phyloP scores from a whole-genome alignment of 805 yeast species.

The Barnettozyma siamensis region DNA sequence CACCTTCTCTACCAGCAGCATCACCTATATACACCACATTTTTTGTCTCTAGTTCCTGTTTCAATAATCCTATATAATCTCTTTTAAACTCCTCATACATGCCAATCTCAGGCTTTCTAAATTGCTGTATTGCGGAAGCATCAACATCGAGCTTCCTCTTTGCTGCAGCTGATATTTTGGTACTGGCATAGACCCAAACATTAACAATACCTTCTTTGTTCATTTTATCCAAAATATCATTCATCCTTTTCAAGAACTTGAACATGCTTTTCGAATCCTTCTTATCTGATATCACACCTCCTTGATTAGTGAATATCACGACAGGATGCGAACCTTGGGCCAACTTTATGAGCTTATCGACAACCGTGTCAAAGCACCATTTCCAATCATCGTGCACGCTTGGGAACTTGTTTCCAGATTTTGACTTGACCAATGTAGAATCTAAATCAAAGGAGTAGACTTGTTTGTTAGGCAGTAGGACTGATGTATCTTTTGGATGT shows the following conservation, averaged over 20 bases:
- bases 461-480: neutral
- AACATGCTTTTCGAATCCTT: conserved; percentile 28
- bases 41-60: conserved; percentile 27
- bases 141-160: conserved; percentile 11
- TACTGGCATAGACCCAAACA: conserved; percentile 56
- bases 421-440: conserved; percentile 66
- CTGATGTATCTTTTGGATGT: conserved; percentile 26
- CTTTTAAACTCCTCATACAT: conserved; percentile 58
- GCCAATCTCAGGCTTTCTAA: conserved; percentile 74
- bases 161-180: conserved; percentile 42
- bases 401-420: conserved; percentile 55
- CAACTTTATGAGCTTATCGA: conserved; percentile 3
- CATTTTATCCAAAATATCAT: conserved; percentile 30
- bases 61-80: conserved; percentile 27
- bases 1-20: conserved; percentile 82
- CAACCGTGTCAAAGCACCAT: conserved; percentile 41
- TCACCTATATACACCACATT: conserved; percentile 80
- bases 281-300: conserved; percentile 46
- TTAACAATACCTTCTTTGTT: conserved; percentile 22
- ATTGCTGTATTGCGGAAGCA: conserved; percentile 26
- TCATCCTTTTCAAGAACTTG: conserved; percentile 38
- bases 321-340: conserved; percentile 23
- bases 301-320: conserved; percentile 85
- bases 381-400: conserved; percentile 68
- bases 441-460: conserved; percentile 76